Conservation (phyloP, 257 asterid genomes). For the Solanum medicagineum region DNA sequence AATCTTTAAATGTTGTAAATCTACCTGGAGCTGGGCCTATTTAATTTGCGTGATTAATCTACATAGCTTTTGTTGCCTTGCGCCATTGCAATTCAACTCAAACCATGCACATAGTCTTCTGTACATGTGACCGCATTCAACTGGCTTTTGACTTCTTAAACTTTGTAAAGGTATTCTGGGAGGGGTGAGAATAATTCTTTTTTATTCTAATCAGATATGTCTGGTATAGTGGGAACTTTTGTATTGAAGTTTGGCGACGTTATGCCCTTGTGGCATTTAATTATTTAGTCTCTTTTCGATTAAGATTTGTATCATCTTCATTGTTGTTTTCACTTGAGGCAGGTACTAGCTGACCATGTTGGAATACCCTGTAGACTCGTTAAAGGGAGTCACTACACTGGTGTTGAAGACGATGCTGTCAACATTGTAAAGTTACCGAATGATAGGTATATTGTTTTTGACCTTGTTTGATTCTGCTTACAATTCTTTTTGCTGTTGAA, state of each 20-base stretch:
- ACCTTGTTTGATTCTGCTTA: neutral
- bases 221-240: neutral
- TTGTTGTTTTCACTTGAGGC: slow-evolving; percentile 19
- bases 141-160: neutral
- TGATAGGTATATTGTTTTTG: slow-evolving; percentile 45
- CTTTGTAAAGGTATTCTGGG: neutral
- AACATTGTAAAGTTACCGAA: slow-evolving; percentile 70
- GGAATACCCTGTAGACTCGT: slow-evolving; percentile 91
- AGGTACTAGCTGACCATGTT: slow-evolving; percentile 89
- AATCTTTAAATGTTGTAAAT: neutral
- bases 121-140: neutral
- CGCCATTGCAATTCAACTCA: neutral
- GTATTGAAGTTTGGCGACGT: neutral
- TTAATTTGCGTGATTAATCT: neutral
- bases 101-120: neutral
- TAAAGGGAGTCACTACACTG: slow-evolving; percentile 91
- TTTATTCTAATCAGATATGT: neutral
- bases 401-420: slow-evolving; percentile 92
- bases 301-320: neutral
- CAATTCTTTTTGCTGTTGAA: neutral
- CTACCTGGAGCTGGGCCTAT: neutral
- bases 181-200: neutral
- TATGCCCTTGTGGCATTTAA: neutral
- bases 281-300: neutral
- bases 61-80: neutral